phyloP scores from a whole-genome alignment of 2,329 filamentous ascomycete genomes.

The Hypomyces rosellus region DNA sequence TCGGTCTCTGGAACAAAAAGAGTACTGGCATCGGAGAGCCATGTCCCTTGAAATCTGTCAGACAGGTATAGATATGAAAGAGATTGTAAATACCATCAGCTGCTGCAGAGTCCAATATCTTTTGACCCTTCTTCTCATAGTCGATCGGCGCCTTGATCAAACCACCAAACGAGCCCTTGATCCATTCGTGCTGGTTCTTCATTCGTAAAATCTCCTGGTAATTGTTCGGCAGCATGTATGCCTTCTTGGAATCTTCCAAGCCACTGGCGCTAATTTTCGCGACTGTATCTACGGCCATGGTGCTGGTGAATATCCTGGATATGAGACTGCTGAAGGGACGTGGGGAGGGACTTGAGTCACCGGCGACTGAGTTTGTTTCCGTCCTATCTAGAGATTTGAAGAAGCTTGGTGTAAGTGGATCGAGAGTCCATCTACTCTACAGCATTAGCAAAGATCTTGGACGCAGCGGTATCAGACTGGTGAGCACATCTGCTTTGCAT shows the following conservation, averaged over 20 bases:
- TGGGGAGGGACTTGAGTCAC: not conserved
- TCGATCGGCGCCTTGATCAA: slow-evolving; percentile 7
- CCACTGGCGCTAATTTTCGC: not conserved
- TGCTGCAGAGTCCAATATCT: slow-evolving; percentile 6
- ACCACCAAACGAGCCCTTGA: slow-evolving; percentile 7
- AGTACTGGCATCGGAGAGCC: slow-evolving; percentile 4
- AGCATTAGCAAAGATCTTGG: slow-evolving; percentile 10
- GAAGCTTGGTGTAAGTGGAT: not conserved
- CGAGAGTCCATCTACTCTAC: slow-evolving; percentile 6
- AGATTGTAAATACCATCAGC: slow-evolving; percentile 3
- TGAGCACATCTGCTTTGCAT: not conserved
- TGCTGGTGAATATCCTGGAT: too few relatives aligned
- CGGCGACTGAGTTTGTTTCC: slow-evolving; percentile 4
- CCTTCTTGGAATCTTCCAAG: not conserved
- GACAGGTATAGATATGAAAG: not conserved
- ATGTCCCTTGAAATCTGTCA: slow-evolving; percentile 4
- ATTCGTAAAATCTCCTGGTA: slow-evolving; percentile 6
- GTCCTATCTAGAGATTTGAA: slow-evolving; percentile 5
- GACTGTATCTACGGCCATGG: not conserved
- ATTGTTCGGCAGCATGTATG: slow-evolving; percentile 7
- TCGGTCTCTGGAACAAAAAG: slow-evolving; percentile 5
- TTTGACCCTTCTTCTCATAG: slow-evolving; percentile 1
- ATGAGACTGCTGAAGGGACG: too few relatives aligned
- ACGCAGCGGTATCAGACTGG: slow-evolving; percentile 7
- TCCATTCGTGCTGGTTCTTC: slow-evolving; percentile 11